Percentiles rank a stretch among this genome's conserved stretches.
Evolutionary conservation across 179 eudicot species (phyloP).

Genomic region (Spinacia oleracea): DNA sequence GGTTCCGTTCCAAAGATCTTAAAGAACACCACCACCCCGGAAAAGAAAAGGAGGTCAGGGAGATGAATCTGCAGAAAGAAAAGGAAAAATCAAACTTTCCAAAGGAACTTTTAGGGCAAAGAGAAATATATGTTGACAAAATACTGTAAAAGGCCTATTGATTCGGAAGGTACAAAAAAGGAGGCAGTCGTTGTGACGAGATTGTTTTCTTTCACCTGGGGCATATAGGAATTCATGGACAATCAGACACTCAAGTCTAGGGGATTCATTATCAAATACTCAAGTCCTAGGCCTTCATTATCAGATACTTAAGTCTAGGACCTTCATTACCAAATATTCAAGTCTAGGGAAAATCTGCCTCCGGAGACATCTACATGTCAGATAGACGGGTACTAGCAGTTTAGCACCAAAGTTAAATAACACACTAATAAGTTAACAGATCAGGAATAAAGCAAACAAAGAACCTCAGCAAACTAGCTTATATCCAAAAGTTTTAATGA

Average conservation of each 20-base stretch:
- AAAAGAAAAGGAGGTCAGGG: not conserved
- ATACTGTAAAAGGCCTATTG: not conserved
- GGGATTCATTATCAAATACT: not conserved
- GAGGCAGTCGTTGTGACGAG: not conserved
- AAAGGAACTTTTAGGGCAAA: not conserved
- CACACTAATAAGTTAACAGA: not conserved
- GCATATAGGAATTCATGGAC: not conserved
- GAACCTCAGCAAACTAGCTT: not conserved
- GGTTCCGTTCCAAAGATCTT: not conserved
- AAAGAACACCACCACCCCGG: not conserved
- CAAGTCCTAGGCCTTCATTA: too few relatives aligned
- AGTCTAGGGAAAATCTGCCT: not conserved
- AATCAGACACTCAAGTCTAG: not conserved
- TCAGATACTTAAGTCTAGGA: not conserved
- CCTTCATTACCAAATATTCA: not conserved
- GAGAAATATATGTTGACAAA: not conserved
- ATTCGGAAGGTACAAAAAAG: not conserved
- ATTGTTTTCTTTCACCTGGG: not conserved
- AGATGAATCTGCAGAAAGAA: not conserved
- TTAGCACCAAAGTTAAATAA: not conserved
- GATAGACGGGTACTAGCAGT: not conserved
- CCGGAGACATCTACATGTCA: not conserved
- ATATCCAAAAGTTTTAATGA: not conserved
- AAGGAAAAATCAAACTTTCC: not conserved
- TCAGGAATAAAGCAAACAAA: not conserved